Evolutionary conservation across 179 eudicot genomes (phyloP), one percentile per base, ranked within the genome.

Genomic region (Corrigiola litoralis): DNA sequence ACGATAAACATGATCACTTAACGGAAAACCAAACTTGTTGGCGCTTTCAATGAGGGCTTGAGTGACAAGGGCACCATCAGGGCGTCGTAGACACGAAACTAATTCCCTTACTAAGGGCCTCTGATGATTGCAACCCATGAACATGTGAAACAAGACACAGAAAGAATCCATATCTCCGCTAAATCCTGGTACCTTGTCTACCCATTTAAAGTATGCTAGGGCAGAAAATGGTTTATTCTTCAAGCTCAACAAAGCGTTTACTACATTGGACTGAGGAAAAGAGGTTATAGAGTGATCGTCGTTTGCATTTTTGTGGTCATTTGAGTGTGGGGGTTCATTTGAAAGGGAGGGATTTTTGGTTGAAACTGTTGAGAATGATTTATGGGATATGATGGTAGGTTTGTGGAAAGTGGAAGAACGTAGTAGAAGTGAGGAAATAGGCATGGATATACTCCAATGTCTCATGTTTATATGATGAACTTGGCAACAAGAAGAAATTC

Each of bases 61-160:
- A 24, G 82, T 44, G n/a, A 84, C 54, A 53, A 63, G 63, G 57
- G 55, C 29, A 47, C 77, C 79, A 46, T 66, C 66, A 21, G 79
- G 72, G 52, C 62, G 46, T 0, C 64, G 66, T 52, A 74, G 62
- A 40, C 63, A 67, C 2, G 65, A 72, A 61, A 75, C 72, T 40
- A 63, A 73, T 29, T 36, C 32, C 23, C 70, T 74, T 14, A 82
- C 61, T 27, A 55, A 67, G 75, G 6, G 12, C 24, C 29, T 34
- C n/a, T 57, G 53, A 24, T 13, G 25, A 11, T 36, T 8, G 2
- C 14, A 38, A 2, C 67, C 71, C 50, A 63, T 44, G 53, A 84
- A 57, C 67, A 86, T 84, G 46, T 80, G 85, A 54, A 88, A 66
- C 63, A 86, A 32, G 25, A 82, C 75, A 75, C 75, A 75, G 25